Evolutionary conservation across 2,329 filamentous ascomycete genomes (phyloP).

Genomic region (Trichothecium sympodiale): DNA sequence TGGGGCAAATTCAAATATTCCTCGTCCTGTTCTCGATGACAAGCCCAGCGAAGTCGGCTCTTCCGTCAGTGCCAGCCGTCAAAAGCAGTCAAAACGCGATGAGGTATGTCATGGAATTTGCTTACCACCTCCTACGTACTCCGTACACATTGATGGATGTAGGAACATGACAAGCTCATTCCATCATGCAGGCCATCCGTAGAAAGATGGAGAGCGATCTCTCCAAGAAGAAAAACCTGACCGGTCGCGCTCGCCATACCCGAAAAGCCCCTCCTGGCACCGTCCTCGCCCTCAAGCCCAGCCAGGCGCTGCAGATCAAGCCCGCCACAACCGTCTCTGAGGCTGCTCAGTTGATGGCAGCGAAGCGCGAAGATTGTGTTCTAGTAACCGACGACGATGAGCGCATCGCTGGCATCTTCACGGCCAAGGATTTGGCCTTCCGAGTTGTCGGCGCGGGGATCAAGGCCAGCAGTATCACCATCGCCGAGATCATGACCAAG

Average conservation of each 20-base stretch:
- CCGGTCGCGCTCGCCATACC: constrained; percentile 67
- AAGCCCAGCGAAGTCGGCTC: constrained; percentile 50
- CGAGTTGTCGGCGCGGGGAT: constrained; percentile 85
- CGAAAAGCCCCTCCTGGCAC: constrained; percentile 94
- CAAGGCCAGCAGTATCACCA: constrained; percentile 82
- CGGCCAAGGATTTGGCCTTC: constrained; percentile 96
- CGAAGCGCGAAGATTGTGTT: constrained; percentile 96
- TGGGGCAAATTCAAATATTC: constrained; percentile 54
- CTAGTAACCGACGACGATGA: constrained; percentile 97
- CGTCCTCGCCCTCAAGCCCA: constrained; percentile 89
- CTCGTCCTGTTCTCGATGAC: constrained; percentile 52
- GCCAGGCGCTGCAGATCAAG: constrained; percentile 94
- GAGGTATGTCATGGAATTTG: constrained; percentile 53
- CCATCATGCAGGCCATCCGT: constrained; percentile 68
- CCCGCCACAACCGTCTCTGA: constrained; percentile 87
- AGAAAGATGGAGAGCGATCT: constrained; percentile 95
- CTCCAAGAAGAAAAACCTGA: constrained; percentile 87
- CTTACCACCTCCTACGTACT: neutral
- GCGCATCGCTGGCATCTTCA: constrained; percentile 96
- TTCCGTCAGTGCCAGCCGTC: constrained; percentile 81
- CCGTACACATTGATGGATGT: neutral
- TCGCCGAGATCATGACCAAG: constrained; percentile 99
- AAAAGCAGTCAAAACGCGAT: constrained; percentile 95
- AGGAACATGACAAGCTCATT: neutral
- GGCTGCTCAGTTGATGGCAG: constrained; percentile 96